Base-by-base conservation (phyloP, 2,329 filamentous ascomycete species). In the Colletotrichum sp. region DNA sequence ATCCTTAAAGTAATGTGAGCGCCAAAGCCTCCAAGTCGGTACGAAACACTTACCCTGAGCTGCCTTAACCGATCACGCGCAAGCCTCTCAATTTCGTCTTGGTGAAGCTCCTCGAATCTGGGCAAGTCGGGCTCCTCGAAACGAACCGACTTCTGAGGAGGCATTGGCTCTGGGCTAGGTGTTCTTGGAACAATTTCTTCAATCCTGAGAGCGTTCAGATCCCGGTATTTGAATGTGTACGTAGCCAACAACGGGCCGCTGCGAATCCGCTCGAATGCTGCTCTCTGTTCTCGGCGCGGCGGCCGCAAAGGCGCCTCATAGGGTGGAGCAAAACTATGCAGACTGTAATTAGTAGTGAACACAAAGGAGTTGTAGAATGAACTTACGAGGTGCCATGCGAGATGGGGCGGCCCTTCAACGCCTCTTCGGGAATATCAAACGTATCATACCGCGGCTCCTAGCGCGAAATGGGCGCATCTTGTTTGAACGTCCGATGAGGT, bases 211-310 rank as follows among this genome's bases (percentile, higher is more conserved):
- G 81, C 82, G 9, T 81, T 83, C 85, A 34, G 12, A 5, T 83
- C 84, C 34, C 83, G 78, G 58, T 85, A 85, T 8, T 81, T 76
- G 72, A 85, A 83, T 27, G 48, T 77, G 28, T 83, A 81, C 9
- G 78, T 76, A 1, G 81, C 81, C 8, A 84, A 78, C 2, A 81
- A 79, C 0, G 77, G 74, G 16, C 76, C 60, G 4, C 79, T 78
- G n/a, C 18, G 18, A 8, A 67, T 48, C 32, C 25, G 55, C 10
- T 48, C 34, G 16, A 70, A 62, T 12, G 36, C n/a, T 43, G 27
- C 22, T 27, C n/a, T 18, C 36, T 64, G 39, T 22, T 61, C 32
- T 25, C n/a, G 22, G 13, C 56, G 58, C 4, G 64, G 43, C 5
- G 58, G 56, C 5, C 34, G 60, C 27, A 36, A 25, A 25, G 64